Evolutionary conservation across 495 filamentous ascomycete genomes (phyloP), one percentile per base, ranked within the genome.

Genomic region (Penicillium verhagenii): DNA sequence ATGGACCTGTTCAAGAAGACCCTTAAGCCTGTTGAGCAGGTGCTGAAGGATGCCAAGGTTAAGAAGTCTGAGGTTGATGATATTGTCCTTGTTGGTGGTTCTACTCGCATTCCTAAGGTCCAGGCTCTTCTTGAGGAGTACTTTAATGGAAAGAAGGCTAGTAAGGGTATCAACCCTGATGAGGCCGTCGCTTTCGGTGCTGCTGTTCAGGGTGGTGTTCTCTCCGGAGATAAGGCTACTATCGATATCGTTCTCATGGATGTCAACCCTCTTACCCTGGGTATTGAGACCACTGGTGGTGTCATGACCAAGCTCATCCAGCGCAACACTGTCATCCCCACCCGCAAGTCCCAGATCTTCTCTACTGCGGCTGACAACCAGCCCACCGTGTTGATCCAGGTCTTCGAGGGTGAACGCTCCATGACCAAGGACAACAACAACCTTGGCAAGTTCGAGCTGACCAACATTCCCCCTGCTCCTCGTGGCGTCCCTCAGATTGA

Each of bases 361-460:
- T 96, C 93, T 23, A 98, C 94, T 68, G 96, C 96, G 86, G 92
- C 90, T 61, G 94, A 98, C 79, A 98, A 97, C 86, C 94, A 98
- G 80, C 94, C 94, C 56, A 94, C 92, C 86, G 94, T 98, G 65
- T 85, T 97, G 65, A 97, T 98, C 76, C 94, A 97, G 79, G 94
- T 98, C 72, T 98, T 90, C 82, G 94, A 98, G 86, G 94, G 94
- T 85, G 94, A 98, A 81, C 92, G 92, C 81, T 88, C 90, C 67
- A 89, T 89, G 69, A 97, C 95, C 71, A 97, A 97, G 87, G 94
- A 98, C 85, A 98, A 97, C 88, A 97, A 97, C 85, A 72, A 90
- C 58, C 84, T 98, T 64, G 94, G 94, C 76, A 97, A 97, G 82
- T 98, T 98, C 79, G 95, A 97, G 78, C 87, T 98, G 46, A 96